Evolutionary conservation across 106 monocot genomes (phyloP).

Genomic region (Apostasia ramifera): DNA sequence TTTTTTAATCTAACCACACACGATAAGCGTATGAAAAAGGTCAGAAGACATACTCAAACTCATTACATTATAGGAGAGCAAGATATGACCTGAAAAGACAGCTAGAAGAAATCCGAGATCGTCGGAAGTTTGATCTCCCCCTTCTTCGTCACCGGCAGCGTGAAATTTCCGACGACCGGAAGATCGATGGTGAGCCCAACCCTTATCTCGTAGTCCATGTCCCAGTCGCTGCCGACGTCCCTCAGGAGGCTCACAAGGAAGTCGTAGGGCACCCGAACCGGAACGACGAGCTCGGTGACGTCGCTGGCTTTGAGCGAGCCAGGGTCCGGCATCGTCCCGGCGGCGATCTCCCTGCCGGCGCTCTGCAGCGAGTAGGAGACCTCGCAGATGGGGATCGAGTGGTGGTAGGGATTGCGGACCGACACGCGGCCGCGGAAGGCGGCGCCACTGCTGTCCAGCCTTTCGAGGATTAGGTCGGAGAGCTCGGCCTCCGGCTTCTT

Average conservation of each 20-base stretch:
- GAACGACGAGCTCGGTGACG: not conserved
- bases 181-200: slow-evolving; percentile 73
- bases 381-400: slow-evolving; percentile 68
- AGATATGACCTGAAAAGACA: no score
- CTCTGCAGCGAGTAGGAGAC: slow-evolving; percentile 68
- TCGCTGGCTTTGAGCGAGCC: not conserved
- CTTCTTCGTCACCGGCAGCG: slow-evolving; percentile 59
- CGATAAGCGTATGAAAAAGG: no score
- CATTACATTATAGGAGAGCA: no score
- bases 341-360: slow-evolving; percentile 23
- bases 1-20: no score
- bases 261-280: slow-evolving; percentile 45
- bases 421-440: slow-evolving; percentile 37
- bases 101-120: no score
- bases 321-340: slow-evolving; percentile 5
- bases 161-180: slow-evolving; percentile 69
- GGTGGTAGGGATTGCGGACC: slow-evolving; percentile 59
- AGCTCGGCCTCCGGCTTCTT: slow-evolving; percentile 68
- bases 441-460: slow-evolving; percentile 28
- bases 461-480: slow-evolving; percentile 31
- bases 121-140: slow-evolving; percentile 76
- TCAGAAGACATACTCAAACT: no score
- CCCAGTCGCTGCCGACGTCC: slow-evolving; percentile 80
- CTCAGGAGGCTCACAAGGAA: slow-evolving; percentile 62
- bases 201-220: slow-evolving; percentile 72